Evolutionary conservation across 2,329 filamentous ascomycete genomes (phyloP).

Genomic region (Acephala macrosclerotiorum): DNA sequence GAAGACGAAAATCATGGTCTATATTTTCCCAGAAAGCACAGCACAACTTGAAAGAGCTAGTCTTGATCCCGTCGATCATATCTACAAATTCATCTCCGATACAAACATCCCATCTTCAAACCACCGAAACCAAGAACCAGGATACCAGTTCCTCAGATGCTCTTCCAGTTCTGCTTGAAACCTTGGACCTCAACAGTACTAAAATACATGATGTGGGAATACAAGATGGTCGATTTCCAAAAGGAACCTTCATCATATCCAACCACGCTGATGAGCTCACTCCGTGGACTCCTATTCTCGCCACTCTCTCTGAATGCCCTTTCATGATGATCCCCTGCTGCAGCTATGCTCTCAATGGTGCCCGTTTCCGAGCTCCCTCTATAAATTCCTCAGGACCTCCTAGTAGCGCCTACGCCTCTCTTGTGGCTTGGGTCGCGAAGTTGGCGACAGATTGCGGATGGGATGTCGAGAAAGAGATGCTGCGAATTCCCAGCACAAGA

Average conservation of each 20-base stretch:
- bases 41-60: constrained; percentile 60
- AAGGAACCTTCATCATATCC: constrained; percentile 88
- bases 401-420: constrained; percentile 79
- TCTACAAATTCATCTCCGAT: not conserved
- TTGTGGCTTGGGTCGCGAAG: constrained; percentile 78
- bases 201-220: constrained; percentile 51
- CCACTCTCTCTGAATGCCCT: constrained; percentile 74
- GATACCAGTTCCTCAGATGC: not conserved
- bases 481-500: constrained; percentile 90
- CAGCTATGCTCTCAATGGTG: constrained; percentile 84
- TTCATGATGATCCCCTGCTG: constrained; percentile 97
- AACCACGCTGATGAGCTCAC: constrained; percentile 98
- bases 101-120: not conserved
- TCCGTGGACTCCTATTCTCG: constrained; percentile 92
- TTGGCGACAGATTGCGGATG: constrained; percentile 79
- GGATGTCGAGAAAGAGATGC: constrained; percentile 79
- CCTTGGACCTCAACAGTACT: not conserved
- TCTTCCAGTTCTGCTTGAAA: not conserved
- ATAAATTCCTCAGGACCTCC: constrained; percentile 46
- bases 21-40: constrained; percentile 65
- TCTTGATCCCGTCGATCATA: constrained; percentile 61
- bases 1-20: constrained; percentile 84
- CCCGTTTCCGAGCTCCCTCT: constrained; percentile 71
- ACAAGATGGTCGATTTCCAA: constrained; percentile 71
- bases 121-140: constrained; percentile 23